Evolutionary conservation across 2,329 filamentous ascomycete genomes (phyloP).

Genomic region (Fusarium sp.): DNA sequence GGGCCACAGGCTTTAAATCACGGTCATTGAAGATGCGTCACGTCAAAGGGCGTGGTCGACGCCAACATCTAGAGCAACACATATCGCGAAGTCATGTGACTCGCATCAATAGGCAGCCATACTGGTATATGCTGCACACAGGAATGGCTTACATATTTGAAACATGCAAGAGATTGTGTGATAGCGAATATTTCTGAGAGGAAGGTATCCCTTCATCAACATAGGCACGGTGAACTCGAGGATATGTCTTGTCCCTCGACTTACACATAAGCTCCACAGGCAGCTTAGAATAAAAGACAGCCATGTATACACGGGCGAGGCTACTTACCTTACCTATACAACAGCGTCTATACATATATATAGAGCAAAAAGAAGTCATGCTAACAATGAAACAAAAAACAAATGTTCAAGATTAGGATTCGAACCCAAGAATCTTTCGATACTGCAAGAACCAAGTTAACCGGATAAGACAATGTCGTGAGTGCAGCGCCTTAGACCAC

Average conservation of each 20-base stretch:
- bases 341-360: no score
- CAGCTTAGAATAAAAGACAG: neutral
- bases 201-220: neutral
- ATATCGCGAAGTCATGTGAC: conserved; percentile 47
- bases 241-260: neutral
- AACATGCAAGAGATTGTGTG: accelerated
- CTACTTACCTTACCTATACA: neutral
- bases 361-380: neutral
- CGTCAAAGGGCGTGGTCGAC: conserved; percentile 38
- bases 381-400: accelerated
- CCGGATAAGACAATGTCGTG: neutral
- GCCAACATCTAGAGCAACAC: conserved; percentile 47
- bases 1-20: conserved; percentile 8
- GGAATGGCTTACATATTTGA: neutral
- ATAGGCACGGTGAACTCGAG: neutral
- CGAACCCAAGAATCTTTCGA: conserved; percentile 3
- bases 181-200: neutral
- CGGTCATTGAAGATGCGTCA: conserved; percentile 14
- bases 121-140: neutral
- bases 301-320: neutral
- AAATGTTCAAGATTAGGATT: neutral
- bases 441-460: neutral
- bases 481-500: neutral
- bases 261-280: neutral
- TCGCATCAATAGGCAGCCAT: neutral